Evolutionary conservation across 352 stramenopile species (phyloP), one percentile per base, ranked within the genome.

Genomic region (Pythium rishiriense): DNA sequence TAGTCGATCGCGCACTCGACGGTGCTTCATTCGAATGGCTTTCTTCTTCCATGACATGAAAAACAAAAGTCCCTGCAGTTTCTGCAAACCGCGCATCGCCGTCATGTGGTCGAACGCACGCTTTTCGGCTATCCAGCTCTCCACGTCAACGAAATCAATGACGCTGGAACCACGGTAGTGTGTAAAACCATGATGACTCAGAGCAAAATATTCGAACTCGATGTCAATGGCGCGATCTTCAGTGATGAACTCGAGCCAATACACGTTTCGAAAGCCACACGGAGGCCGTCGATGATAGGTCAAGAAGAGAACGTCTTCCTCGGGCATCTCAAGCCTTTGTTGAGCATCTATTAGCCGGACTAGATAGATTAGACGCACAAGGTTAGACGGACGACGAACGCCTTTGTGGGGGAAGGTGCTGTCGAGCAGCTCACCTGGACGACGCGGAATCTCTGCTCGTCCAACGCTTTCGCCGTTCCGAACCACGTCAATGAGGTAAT

Each of bases 31-130:
- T 14, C 72, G 64, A n/a, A 85, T 68, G 25, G 77, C 66, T 49
- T 79, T 84, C 21, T 71, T 73, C 33, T 88, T 90, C 82, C 82
- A 91, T 8, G 76, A 87, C 45, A 87, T 81, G 57, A 90, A 91
- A 58, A 90, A 91, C 19, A 91, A 66, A 60, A 91, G 79, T 21
- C 78, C 74, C 59, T 91, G 78, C 19, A 91, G 83, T 62, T 78
- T 81, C 50, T 83, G 62, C 2, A 91, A 57, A 0, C 80, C 78
- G 5, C 74, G 59, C 78, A 91, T 90, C 19, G 48, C 79, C 4
- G 81, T 86, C 76, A 91, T 90, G 55, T 83, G 69, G 67, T 90
- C 83, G 51, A 91, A 91, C 11, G 77, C 83, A 7, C 76, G 72
- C 68, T 90, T 91, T 37, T 91, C 81, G 24, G 79, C 58, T n/a